Percentiles rank a stretch among this genome's conserved stretches.
These are phyloP conservation scores for Gleditsia sinensis DNA, from an alignment of 306 rosid genomes.

Conservation along the genomic window DNA sequence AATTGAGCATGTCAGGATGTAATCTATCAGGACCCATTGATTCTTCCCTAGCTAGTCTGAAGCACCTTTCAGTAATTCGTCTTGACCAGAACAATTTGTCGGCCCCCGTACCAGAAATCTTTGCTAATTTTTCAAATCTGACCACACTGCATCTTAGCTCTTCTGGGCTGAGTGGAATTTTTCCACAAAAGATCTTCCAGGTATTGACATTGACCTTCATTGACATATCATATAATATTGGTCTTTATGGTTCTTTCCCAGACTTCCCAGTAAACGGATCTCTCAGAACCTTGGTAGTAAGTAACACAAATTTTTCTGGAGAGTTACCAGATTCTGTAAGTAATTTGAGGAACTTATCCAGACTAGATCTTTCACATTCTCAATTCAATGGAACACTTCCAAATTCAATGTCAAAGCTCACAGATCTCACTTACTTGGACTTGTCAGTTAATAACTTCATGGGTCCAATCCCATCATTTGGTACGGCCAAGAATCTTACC, in stretches of 20 bases:
- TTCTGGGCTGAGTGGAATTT: conserved; percentile 18
- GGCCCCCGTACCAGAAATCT: conserved; percentile 27
- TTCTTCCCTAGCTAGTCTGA: conserved; percentile 14
- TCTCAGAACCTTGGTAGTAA: not conserved
- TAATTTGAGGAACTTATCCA: not conserved
- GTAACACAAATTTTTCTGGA: not conserved
- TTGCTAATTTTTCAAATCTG: conserved; percentile 25
- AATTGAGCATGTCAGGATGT: conserved; percentile 31
- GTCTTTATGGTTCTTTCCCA: conserved; percentile 31
- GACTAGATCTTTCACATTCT: not conserved
- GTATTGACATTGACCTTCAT: not conserved
- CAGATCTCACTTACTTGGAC: conserved; percentile 34
- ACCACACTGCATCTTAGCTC: not conserved
- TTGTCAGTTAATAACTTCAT: conserved; percentile 39
- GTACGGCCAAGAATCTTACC: conserved; percentile 21
- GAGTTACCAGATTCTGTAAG: not conserved
- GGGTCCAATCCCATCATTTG: conserved; percentile 47
- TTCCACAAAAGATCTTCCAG: conserved; percentile 19
- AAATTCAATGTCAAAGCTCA: conserved; percentile 37
- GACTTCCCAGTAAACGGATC: not conserved
- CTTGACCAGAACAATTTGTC: conserved; percentile 21
- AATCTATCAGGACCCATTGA: conserved; percentile 39
- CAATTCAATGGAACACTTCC: conserved; percentile 26
- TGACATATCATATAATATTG: conserved; percentile 16
- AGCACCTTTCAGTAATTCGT: conserved; percentile 16